Evolutionary conservation across 2,329 filamentous ascomycete species (phyloP), one percentile per base, ranked within the genome.

Genomic region (Diplodia mutila): DNA sequence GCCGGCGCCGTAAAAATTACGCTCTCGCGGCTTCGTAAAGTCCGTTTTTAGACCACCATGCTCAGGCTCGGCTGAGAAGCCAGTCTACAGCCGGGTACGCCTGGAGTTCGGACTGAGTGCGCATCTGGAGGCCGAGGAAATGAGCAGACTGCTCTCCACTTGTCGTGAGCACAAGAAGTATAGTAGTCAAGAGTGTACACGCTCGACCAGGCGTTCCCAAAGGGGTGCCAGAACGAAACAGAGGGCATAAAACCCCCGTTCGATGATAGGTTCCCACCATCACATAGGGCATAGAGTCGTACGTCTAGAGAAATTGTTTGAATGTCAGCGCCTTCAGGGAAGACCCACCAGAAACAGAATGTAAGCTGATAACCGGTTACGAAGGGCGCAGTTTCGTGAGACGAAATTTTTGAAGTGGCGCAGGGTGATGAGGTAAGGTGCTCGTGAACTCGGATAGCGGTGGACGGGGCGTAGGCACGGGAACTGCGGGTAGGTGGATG

Each of bases 401-500:
- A 37, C 23, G 25, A 27, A 37, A 7, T 37, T 3, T 23, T 51
- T 6, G n/a, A 21, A 37, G 29, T 48, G 46, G 59, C 59, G 59
- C 49, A 29, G n/a, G 14, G 29, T 27, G 59, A 18, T 63, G 29
- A 27, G 14, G 27, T 37, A 7, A 23, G 46, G n/a, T 37, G n/a
- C 21, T 63, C 59, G 59, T 21, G 12, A 7, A 29, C n/a, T 49
- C 57, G 39, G 14, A 16, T 34, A 27, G 59, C 29, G 42, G 59
- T 48, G 46, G 25, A 51, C 46, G 16, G 46, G 42, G 59, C 46
- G 59, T 51, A 29, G 46, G 39, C 14, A 51, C 59, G 46, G 57
- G 57, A 29, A 12, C 39, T 63, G 32, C 59, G 46, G 59, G 59
- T 51, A 37, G 46, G 59, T 63, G 59, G 18, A 51, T 63, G 27